Evolutionary conservation across 805 yeast genomes (phyloP).

Genomic region (Limtongia smithiae): DNA sequence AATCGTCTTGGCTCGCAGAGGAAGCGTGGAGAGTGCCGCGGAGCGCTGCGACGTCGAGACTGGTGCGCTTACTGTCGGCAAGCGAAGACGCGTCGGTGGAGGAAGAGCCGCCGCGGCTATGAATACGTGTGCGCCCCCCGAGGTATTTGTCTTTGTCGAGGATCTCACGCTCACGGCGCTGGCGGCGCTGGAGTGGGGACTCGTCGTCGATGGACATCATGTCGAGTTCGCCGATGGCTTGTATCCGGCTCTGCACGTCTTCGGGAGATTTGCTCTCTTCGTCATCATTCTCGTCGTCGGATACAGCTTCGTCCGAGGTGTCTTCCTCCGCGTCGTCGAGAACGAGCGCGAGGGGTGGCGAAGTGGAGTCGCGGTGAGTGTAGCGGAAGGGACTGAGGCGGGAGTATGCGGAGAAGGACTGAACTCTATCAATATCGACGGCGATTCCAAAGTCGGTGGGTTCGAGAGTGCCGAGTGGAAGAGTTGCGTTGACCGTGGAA

Average conservation of each 20-base stretch:
- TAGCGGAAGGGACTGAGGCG: constrained; percentile 5
- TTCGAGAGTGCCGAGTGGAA: constrained; percentile 25
- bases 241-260: neutral
- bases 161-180: constrained; percentile 4
- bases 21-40: constrained; percentile 3
- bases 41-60: constrained; percentile 20
- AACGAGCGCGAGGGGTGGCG: neutral
- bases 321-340: too few species aligned
- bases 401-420: constrained; percentile 1
- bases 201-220: constrained; percentile 11
- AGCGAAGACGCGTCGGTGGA: neutral
- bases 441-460: constrained; percentile 14
- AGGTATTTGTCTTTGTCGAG: constrained; percentile 15
- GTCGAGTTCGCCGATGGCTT: constrained; percentile 1
- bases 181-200: constrained; percentile 6
- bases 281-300: neutral
- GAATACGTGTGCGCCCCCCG: constrained; percentile 6
- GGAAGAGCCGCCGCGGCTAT: constrained; percentile 5
- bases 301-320: neutral
- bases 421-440: constrained; percentile 15
- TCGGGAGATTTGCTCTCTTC: constrained; percentile 6
- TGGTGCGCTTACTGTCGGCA: constrained; percentile 17
- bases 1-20: constrained; percentile 3
- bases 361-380: neutral
- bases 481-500: neutral